Percentiles rank a stretch among this genome's conserved stretches.
phyloP scores from a whole-genome alignment of 352 stramenopile species.

The Heterotrichella gracilis region DNA sequence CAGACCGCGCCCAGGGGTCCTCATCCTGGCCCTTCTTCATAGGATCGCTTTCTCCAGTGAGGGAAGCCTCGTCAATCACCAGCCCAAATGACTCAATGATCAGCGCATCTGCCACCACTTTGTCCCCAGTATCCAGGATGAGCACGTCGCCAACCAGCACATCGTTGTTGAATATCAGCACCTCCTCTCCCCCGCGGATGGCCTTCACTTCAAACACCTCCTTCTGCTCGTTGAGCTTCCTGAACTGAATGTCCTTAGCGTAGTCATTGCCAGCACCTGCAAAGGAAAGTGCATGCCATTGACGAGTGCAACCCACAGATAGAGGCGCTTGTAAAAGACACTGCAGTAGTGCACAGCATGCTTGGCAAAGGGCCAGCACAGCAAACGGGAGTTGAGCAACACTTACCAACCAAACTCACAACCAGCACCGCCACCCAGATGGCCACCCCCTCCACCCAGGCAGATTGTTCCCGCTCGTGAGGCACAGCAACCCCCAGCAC shows the following conservation, averaged over 20 bases:
- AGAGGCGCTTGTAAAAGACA: neutral
- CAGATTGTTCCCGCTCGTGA: too few relatives aligned
- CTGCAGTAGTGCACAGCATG: neutral
- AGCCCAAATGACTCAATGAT: slow-evolving; percentile 55
- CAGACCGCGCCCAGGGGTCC: too few relatives aligned
- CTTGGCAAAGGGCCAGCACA: too few relatives aligned
- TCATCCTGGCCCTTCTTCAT: too few relatives aligned
- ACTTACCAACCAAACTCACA: neutral
- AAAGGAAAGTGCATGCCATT: slow-evolving; percentile 11
- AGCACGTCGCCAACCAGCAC: slow-evolving; percentile 20
- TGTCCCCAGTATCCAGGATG: slow-evolving; percentile 16
- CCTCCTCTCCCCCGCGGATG: slow-evolving; percentile 16
- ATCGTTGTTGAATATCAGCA: slow-evolving; percentile 15
- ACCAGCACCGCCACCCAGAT: neutral
- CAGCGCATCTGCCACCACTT: slow-evolving; percentile 58
- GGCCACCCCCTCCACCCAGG: slow-evolving; percentile 11
- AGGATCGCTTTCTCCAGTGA: slow-evolving; percentile 90
- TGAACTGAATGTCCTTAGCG: neutral
- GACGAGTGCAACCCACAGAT: neutral
- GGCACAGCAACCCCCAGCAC: too few relatives aligned
- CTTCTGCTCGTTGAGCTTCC: neutral
- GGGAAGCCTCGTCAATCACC: slow-evolving; percentile 62
- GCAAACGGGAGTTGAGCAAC: too few relatives aligned
- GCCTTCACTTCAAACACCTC: slow-evolving; percentile 12
- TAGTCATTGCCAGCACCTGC: neutral